Conservation (phyloP, 2,329 filamentous ascomycete genomes). For the Colletotrichum orchidophilum region DNA sequence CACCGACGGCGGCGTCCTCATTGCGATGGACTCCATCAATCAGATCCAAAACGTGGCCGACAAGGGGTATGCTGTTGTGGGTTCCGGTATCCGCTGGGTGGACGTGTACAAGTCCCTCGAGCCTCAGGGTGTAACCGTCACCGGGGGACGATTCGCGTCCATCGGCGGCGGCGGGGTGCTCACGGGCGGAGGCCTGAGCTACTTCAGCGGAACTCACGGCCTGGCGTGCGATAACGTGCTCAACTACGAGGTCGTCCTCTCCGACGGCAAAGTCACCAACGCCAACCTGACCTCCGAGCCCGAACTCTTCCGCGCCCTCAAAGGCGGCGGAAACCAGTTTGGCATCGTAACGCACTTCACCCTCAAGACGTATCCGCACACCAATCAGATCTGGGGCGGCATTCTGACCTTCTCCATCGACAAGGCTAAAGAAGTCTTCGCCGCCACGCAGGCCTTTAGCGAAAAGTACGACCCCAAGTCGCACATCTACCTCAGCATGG, state of each 20-base stretch:
- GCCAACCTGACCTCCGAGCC: not conserved
- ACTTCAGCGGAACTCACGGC: not conserved
- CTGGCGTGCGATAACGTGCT: not conserved
- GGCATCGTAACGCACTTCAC: not conserved
- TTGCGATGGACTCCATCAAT: not conserved
- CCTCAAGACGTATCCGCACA: not conserved
- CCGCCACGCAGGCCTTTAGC: not conserved
- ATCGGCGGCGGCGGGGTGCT: not conserved
- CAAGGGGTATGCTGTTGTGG: not conserved
- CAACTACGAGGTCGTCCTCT: not conserved
- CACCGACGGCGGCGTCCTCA: not conserved
- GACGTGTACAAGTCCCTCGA: not conserved
- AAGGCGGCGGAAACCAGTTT: not conserved
- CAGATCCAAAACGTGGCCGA: not conserved
- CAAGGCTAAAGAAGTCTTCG: not conserved
- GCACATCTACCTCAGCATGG: not conserved
- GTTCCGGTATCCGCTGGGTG: not conserved
- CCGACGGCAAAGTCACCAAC: not conserved
- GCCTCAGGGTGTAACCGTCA: not conserved
- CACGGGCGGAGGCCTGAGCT: not conserved
- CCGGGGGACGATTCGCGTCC: not conserved
- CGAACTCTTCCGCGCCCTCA: not conserved
- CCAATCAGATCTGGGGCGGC: not conserved
- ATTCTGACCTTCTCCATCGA: not conserved
- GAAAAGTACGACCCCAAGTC: not conserved